Evolutionary conservation across 495 filamentous ascomycete species (phyloP), one percentile per base, ranked within the genome.

Genomic region (Penicillium turbatum): DNA sequence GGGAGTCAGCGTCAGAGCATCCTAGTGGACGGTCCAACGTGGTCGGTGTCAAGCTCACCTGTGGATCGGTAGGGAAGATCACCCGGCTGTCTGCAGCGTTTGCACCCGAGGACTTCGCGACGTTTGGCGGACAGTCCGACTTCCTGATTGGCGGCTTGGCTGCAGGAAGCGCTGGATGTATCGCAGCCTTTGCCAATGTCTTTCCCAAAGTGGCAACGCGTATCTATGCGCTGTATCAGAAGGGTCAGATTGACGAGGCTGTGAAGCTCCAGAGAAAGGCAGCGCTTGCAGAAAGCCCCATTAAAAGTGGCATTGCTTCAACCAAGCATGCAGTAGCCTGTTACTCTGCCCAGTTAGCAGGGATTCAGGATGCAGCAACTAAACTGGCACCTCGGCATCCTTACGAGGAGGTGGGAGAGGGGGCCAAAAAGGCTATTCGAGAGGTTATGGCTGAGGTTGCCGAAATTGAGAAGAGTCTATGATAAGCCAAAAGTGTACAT

Each of bases 261-360:
- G 72, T 79, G 61, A 79, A 78, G 53, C 71, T 92, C 68, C 89
- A 93, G 69, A 81, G 82, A 13, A 70, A 88, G 38, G 78, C 92
- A 6, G 85, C 88, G 12, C 69, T 82, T 48, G 89, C 86, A 15
- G 89, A 95, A 72, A 92, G 87, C 82, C 82, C 83, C 5, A 86
- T 85, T 46, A 93, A 92, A 63, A 82, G 90, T 54, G 85, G 87
- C 3, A 86, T 87, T 54, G 80, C 83, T 21, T 73, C 76, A 0
- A 85, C 82, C 12, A 88, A 87, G 66, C 82, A 82, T 60, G 85
- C 79, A 0, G 79, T 80, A 0, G 74, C 76, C 0, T 56, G 53
- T 19, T 72, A 62, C 38, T 61, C 60, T 1, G 69, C 64, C 16
- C 52, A 39, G 2, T 24, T 41, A 13, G 68, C 62, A 13, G 68